These are phyloP conservation scores for Neospora caninum DNA, from an alignment of 169 alveolate species.

Conservation along the genomic window DNA sequence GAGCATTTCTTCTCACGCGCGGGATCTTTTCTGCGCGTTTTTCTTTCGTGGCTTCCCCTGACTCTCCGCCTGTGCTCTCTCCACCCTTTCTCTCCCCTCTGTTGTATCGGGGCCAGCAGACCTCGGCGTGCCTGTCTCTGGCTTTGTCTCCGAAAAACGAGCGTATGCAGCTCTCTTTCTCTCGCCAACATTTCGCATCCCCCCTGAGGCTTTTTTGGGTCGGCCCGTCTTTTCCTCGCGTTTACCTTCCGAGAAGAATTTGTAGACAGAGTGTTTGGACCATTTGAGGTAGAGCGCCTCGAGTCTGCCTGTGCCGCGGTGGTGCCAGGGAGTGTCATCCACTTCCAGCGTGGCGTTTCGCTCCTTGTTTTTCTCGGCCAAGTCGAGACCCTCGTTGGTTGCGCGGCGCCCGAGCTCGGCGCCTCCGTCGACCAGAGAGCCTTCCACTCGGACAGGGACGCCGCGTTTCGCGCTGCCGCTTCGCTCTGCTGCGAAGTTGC, in stretches of 20 bases:
- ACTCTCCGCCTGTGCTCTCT: not conserved
- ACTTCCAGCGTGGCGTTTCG: not conserved
- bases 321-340: too few relatives aligned
- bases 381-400: not conserved
- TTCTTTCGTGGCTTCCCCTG: too few relatives aligned
- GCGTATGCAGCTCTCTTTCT: too few relatives aligned
- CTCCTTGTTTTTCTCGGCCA: not conserved
- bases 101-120: too few relatives aligned
- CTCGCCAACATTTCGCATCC: too few relatives aligned
- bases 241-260: not conserved
- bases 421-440: not conserved
- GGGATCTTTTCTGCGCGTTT: too few relatives aligned
- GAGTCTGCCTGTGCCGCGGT: not conserved
- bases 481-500: not conserved
- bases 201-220: too few relatives aligned
- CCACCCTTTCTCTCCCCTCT: not conserved
- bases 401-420: not conserved
- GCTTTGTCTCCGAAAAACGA: too few relatives aligned
- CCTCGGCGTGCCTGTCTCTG: too few relatives aligned
- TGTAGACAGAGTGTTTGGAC: slow-evolving; percentile 4
- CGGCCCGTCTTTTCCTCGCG: not conserved
- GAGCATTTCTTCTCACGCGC: too few relatives aligned
- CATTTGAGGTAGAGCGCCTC: not conserved
- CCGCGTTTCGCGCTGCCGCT: not conserved
- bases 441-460: not conserved